Percentiles rank a stretch among this genome's conserved stretches.
These are phyloP conservation scores for Pseudohyphozyma bogoriensis DNA, from an alignment of 768 basidiomycete species.

Conservation along the genomic window DNA sequence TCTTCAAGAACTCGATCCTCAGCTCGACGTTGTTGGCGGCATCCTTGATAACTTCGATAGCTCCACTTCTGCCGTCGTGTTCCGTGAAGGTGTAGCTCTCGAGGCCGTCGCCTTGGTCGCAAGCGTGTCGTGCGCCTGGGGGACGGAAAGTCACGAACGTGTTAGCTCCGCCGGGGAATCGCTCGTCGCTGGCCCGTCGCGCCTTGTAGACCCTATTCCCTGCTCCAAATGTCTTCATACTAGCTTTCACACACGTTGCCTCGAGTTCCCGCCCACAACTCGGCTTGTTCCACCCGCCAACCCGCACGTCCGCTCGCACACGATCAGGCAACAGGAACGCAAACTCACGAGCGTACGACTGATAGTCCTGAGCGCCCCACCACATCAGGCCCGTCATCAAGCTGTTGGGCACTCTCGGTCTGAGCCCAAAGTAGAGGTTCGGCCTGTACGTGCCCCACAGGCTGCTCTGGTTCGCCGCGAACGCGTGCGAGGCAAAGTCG, in stretches of 20 bases:
- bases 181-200: no score
- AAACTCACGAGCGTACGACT: constrained; percentile 46
- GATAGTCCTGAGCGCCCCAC: constrained; percentile 80
- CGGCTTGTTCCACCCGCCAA: not conserved
- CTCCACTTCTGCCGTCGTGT: constrained; percentile 76
- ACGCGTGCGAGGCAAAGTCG: not conserved
- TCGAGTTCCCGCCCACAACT: no score
- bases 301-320: not conserved
- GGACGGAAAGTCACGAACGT: constrained; percentile 9
- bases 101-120: constrained; percentile 76
- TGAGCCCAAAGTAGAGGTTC: constrained; percentile 87
- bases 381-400: constrained; percentile 87
- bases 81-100: constrained; percentile 75
- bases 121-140: constrained; percentile 68
- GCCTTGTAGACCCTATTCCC: no score
- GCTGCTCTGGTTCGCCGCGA: not conserved
- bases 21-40: constrained; percentile 71
- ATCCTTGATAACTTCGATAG: constrained; percentile 74
- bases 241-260: no score
- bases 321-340: not conserved
- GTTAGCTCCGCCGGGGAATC: not conserved
- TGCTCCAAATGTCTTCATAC: no score
- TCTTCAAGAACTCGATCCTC: constrained; percentile 73
- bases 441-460: constrained; percentile 78
- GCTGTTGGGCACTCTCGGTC: constrained; percentile 75